A percentile compares a stretch with the other conserved stretches of the same genome.
Evolutionary conservation across 2,329 filamentous ascomycete genomes (phyloP).

Genomic region (Pseudogymnoascus sp.): DNA sequence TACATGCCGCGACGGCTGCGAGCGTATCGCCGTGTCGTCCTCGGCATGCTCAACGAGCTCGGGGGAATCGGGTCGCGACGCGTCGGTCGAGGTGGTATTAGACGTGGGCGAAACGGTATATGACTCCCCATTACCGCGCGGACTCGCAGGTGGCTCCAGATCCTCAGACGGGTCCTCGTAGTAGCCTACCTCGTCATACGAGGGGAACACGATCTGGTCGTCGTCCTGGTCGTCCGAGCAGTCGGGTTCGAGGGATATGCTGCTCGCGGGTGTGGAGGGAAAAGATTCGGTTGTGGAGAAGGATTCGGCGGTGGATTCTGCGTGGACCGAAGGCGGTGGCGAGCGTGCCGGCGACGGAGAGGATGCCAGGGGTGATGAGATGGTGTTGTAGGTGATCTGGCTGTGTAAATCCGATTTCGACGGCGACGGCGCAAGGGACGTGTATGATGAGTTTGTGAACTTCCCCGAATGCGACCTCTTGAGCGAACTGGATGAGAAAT

Average conservation of each 20-base stretch:
- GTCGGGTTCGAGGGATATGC: constrained; percentile 71
- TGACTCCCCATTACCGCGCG: constrained; percentile 55
- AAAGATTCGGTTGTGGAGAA: constrained; percentile 41
- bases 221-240: constrained; percentile 88
- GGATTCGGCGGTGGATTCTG: constrained; percentile 36
- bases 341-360: constrained; percentile 45
- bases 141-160: constrained; percentile 44
- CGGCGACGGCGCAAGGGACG: constrained; percentile 39
- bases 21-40: constrained; percentile 49
- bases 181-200: constrained; percentile 33
- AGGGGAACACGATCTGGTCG: constrained; percentile 55
- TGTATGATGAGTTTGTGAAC: constrained; percentile 43
- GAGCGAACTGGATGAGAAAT: constrained; percentile 46
- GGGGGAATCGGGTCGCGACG: constrained; percentile 33
- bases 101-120: constrained; percentile 51
- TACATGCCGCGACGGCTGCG: constrained; percentile 66
- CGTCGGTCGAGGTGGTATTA: constrained; percentile 49
- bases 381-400: constrained; percentile 20
- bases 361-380: constrained; percentile 21
- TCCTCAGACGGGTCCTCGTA: constrained; percentile 32
- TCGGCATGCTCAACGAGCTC: constrained; percentile 27
- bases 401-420: constrained; percentile 32
- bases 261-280: constrained; percentile 56
- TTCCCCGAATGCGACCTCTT: constrained; percentile 54
- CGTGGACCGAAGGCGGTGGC: constrained; percentile 44